These are phyloP conservation scores for Coffea humblotiana DNA, from an alignment of 305 asterid genomes.

Conservation along the genomic window DNA sequence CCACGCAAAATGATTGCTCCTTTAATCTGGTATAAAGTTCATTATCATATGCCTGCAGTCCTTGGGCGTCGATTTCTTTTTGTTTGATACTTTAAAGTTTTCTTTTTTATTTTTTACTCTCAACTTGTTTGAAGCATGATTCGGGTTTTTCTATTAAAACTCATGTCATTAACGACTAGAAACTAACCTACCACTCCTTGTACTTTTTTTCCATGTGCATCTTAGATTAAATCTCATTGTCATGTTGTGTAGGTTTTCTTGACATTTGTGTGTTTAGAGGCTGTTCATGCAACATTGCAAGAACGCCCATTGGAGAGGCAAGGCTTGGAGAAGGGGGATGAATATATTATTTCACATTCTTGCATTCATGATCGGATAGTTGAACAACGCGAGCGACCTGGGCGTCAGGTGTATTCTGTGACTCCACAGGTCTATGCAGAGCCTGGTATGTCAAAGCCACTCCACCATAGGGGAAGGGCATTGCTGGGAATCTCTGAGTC, in stretches of 20 bases:
- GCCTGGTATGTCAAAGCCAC: constrained; percentile 38
- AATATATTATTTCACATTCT: constrained; percentile 59
- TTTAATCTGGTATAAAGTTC: constrained; percentile 18
- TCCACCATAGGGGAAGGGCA: constrained; percentile 59
- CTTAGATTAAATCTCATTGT: constrained; percentile 14
- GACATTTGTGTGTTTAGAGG: constrained; percentile 55
- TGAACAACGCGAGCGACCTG: constrained; percentile 82
- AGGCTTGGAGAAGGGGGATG: constrained; percentile 41
- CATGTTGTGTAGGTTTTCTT: constrained; percentile 55
- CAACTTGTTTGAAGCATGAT: neutral
- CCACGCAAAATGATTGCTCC: constrained; percentile 2
- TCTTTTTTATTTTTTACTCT: neutral
- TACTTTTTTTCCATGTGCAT: constrained; percentile 3
- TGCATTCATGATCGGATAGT: constrained; percentile 93
- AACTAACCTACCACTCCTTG: neutral
- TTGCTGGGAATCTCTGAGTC: constrained; percentile 54
- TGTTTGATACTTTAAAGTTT: neutral
- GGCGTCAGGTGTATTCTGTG: constrained; percentile 72
- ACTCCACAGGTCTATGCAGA: constrained; percentile 73
- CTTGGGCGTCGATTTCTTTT: neutral
- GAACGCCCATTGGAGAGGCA: constrained; percentile 43
- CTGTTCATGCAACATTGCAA: constrained; percentile 42
- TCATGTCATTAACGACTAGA: neutral
- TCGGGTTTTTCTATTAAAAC: neutral
- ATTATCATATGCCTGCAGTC: neutral